These are phyloP conservation scores for Cymbidium sinense DNA, from an alignment of 106 monocot genomes.

Conservation along the genomic window DNA sequence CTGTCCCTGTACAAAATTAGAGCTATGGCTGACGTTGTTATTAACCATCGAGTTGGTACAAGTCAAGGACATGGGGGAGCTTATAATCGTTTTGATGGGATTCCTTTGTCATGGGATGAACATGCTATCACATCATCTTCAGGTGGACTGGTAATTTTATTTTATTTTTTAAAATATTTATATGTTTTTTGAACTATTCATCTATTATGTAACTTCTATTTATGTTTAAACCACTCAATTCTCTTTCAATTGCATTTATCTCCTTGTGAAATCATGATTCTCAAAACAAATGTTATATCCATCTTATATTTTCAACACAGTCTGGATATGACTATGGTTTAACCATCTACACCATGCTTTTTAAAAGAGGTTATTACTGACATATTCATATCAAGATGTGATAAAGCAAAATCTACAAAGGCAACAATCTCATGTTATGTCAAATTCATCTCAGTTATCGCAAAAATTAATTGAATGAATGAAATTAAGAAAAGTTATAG, in stretches of 20 bases:
- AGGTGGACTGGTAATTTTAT: constrained; percentile 60
- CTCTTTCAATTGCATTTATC: not conserved
- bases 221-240: not conserved
- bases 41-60: constrained; percentile 88
- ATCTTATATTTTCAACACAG: not conserved
- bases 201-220: not conserved
- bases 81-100: constrained; percentile 79
- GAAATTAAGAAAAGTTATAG: too few relatives aligned
- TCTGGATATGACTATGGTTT: not conserved
- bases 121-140: constrained; percentile 81
- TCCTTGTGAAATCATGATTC: not conserved
- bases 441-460: too few relatives aligned
- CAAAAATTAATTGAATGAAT: too few relatives aligned
- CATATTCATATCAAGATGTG: too few relatives aligned
- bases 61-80: constrained; percentile 54
- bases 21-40: constrained; percentile 89
- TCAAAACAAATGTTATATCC: not conserved
- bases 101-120: constrained; percentile 80
- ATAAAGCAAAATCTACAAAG: too few relatives aligned
- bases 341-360: not conserved
- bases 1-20: constrained; percentile 53
- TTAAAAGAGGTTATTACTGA: not conserved
- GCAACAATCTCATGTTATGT: too few relatives aligned
- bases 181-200: not conserved
- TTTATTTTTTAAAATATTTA: not conserved